These are phyloP conservation scores for Tuctoria greenei DNA, from an alignment of 176 grass and related monocot genomes.

Conservation along the genomic window DNA sequence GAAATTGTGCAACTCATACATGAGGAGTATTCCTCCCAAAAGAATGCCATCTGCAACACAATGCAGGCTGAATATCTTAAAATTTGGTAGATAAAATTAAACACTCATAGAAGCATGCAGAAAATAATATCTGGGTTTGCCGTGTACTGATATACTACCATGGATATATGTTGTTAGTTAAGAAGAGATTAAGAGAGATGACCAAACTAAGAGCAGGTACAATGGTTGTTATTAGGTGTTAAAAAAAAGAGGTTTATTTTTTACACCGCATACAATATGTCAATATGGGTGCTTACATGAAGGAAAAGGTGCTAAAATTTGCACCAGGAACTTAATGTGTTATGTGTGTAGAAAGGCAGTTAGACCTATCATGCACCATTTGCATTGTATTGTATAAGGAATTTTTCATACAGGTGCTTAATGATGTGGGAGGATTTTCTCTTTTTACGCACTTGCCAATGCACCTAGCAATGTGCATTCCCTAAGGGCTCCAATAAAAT, in stretches of 20 bases:
- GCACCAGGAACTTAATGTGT: not conserved
- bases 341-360: not conserved
- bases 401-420: not conserved
- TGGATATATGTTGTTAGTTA: not conserved
- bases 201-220: not conserved
- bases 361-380: not conserved
- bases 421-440: not conserved
- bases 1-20: conserved; percentile 94
- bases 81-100: not conserved
- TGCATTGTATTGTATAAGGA: not conserved
- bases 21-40: conserved; percentile 89
- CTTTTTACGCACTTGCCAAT: not conserved
- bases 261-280: not conserved
- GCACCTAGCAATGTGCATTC: too few species aligned
- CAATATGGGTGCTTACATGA: not conserved
- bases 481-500: too few species aligned
- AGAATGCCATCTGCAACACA: conserved; percentile 91
- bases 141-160: not conserved
- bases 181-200: conserved; percentile 26
- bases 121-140: not conserved
- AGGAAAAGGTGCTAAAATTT: not conserved
- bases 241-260: not conserved
- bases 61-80: conserved; percentile 21
- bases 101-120: not conserved
- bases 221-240: not conserved